A percentile compares a stretch with the other conserved stretches of the same genome.
Conservation (phyloP, 345 rosid genomes). For the Linum tenue region DNA sequence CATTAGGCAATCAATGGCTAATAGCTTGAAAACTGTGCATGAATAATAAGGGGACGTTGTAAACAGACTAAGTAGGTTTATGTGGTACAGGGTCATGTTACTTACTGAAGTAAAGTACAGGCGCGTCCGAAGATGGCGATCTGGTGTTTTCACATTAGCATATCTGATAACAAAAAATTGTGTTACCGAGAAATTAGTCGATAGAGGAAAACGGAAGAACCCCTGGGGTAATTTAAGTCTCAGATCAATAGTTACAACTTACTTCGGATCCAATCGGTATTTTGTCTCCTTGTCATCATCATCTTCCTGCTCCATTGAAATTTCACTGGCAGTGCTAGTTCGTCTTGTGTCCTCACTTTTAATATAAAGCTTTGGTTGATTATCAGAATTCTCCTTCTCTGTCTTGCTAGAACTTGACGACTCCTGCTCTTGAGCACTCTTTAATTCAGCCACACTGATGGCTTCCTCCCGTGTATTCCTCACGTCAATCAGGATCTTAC, state of each 20-base stretch:
- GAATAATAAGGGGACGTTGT: background rate
- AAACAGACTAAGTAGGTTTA: too few species aligned
- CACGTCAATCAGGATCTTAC: slow-evolving; percentile 89
- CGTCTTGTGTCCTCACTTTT: slow-evolving; percentile 60
- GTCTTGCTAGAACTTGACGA: slow-evolving; percentile 27
- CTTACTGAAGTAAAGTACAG: slow-evolving; percentile 99
- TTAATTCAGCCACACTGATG: slow-evolving; percentile 73
- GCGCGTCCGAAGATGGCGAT: slow-evolving; percentile 93
- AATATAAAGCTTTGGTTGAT: slow-evolving; percentile 38
- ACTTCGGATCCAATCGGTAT: slow-evolving; percentile 97
- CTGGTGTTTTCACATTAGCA: slow-evolving; percentile 98
- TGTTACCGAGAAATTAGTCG: slow-evolving; percentile 1
- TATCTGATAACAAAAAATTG: slow-evolving; percentile 40
- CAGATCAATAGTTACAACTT: slow-evolving; percentile 7
- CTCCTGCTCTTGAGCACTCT: slow-evolving; percentile 57
- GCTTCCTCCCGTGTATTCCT: slow-evolving; percentile 99
- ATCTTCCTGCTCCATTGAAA: slow-evolving; percentile 64
- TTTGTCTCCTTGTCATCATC: slow-evolving; percentile 91
- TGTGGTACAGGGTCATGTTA: background rate
- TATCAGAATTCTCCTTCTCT: slow-evolving; percentile 46
- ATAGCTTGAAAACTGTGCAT: background rate
- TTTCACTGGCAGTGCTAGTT: slow-evolving; percentile 50
- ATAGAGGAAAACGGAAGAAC: background rate
- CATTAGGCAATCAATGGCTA: background rate
- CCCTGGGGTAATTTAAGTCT: background rate